These are phyloP conservation scores for Talaromyces amestolkiae DNA, from an alignment of 2,329 filamentous ascomycete genomes.

Conservation along the genomic window DNA sequence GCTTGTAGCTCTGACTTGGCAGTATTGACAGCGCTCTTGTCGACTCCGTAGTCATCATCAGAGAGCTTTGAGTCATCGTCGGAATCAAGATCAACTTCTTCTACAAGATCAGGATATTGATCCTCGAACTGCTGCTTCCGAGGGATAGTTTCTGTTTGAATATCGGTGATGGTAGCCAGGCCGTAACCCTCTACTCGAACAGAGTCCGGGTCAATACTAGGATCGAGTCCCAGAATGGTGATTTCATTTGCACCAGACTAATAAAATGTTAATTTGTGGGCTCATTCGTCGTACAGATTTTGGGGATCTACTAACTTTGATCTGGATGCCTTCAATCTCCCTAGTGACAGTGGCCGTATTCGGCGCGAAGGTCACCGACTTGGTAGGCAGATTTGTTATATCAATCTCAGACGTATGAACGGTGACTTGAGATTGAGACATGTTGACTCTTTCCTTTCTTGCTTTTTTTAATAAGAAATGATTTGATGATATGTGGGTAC, in stretches of 20 bases:
- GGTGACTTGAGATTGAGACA: conserved; percentile 15
- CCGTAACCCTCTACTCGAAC: conserved; percentile 61
- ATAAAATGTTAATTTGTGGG: neutral
- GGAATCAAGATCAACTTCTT: conserved; percentile 42
- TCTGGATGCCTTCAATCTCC: conserved; percentile 54
- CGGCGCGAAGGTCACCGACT: conserved; percentile 63
- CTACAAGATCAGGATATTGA: conserved; percentile 45
- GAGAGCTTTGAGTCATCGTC: conserved; percentile 25
- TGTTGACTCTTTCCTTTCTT: neutral
- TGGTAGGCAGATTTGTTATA: conserved; percentile 58
- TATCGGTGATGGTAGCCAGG: conserved; percentile 60
- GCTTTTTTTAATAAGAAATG: neutral
- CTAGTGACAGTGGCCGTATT: conserved; percentile 59
- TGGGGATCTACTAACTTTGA: conserved; percentile 40
- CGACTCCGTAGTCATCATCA: conserved; percentile 14
- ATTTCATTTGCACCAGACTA: conserved; percentile 58
- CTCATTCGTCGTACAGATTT: neutral
- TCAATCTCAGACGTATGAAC: conserved; percentile 37
- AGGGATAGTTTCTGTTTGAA: conserved; percentile 58
- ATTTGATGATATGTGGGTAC: neutral
- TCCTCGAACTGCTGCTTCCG: conserved; percentile 57
- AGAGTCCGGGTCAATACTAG: conserved; percentile 54
- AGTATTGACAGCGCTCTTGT: conserved; percentile 19
- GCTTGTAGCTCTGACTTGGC: conserved; percentile 32
- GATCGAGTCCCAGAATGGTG: conserved; percentile 54